Evolutionary conservation across 2,329 filamentous ascomycete species (phyloP), one percentile per base, ranked within the genome.

Genomic region (Pseudovirgaria hyperparasitica): DNA sequence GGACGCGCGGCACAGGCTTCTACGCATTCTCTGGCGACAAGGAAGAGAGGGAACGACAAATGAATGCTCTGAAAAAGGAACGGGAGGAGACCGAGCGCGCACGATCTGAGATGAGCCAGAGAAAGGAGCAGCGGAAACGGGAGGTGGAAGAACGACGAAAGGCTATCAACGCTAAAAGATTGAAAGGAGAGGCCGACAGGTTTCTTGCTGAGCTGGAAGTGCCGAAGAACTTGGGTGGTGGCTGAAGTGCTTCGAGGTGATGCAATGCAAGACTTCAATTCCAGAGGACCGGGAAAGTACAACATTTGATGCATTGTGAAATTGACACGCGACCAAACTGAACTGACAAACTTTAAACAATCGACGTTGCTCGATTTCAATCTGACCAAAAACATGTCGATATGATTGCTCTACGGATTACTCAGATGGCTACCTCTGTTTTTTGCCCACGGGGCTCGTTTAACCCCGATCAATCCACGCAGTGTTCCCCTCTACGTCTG

Each of bases 1-100:
- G 90, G 34, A 82, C 73, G 23, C 87, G 90, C 43, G 90, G 90
- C 4, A 82, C 81, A 0, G 90, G 82, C 0, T 98, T 96, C 57
- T 94, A 85, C 59, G 75, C 79, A 30, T 96, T 98, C 49, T 82
- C 77, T 32, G 70, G 69, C 38, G 79, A 92, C 51, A 75, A 78
- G 45, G 73, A 69, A 38, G 62, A 64, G 37, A 55, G 70, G 25
- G 63, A 76, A 46, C 54, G 56, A 42, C 82, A 96, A 63, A 93
- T 96, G 82, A 65, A 70, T 38, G 67, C 65, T 23, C 58, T 94
- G 29, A 67, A 72, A 36, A 62, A 65, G 40, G 75, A 84, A 50
- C 63, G 81, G 32, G 55, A 62, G 35, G 69, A 72, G 45, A 90
- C 82, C 27, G 77, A 85, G 52, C 58, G 62, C 28, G 67, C 68